A percentile compares a stretch with the other conserved stretches of the same genome.
phyloP scores from a whole-genome alignment of 139 green algal species.

The Micromonas pusilla region DNA sequence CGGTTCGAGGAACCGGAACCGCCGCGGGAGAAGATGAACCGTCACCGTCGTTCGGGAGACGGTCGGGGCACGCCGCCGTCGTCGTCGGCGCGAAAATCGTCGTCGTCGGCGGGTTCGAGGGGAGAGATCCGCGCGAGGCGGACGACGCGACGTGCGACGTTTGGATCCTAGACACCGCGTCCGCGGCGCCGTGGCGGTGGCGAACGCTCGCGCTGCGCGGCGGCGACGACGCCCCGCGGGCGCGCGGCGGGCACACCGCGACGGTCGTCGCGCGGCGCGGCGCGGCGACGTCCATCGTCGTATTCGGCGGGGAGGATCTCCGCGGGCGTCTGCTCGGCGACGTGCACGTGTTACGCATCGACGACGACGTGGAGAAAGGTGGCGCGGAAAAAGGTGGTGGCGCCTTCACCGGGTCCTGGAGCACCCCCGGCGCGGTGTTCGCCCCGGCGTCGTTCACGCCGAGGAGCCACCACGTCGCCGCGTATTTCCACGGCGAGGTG shows the following conservation, averaged over 20 bases:
- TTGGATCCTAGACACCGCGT: slow-evolving; percentile 1
- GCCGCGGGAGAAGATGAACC: not conserved
- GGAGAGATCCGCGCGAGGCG: not conserved
- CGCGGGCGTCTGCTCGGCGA: not conserved
- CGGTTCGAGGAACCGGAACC: not conserved
- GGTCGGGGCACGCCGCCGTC: not conserved
- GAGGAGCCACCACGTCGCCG: too few relatives aligned
- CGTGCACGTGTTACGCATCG: too few relatives aligned
- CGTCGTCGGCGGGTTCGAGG: not conserved
- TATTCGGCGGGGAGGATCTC: slow-evolving; percentile 1
- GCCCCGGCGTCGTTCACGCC: too few relatives aligned
- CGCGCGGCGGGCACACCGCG: not conserved
- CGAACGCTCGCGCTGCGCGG: not conserved
- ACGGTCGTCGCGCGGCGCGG: not conserved
- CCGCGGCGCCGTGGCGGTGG: not conserved
- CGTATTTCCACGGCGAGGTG: too few relatives aligned
- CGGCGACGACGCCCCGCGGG: not conserved
- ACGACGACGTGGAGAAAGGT: too few relatives aligned
- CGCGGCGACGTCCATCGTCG: too few relatives aligned
- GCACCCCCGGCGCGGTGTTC: too few relatives aligned
- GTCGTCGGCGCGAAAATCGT: not conserved
- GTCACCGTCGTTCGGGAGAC: not conserved
- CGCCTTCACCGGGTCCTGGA: too few relatives aligned
- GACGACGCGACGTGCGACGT: not conserved
- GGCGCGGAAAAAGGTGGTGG: too few relatives aligned